Percentiles rank a stretch among this genome's conserved stretches.
phyloP scores from a whole-genome alignment of 2,329 filamentous ascomycete species.

The Aspergillus flavus region DNA sequence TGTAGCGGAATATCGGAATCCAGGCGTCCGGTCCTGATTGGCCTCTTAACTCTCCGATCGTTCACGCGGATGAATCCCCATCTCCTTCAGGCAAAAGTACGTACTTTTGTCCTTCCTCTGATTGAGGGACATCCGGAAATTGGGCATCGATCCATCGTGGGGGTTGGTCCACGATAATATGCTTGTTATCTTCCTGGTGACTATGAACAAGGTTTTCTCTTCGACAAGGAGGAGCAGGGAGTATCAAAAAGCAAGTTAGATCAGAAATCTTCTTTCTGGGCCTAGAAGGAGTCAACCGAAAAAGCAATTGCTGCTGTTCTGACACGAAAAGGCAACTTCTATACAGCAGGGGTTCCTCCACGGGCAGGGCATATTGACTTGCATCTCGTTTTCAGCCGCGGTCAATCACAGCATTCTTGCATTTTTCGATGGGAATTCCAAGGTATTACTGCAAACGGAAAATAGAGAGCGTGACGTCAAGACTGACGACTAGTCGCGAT shows the following conservation, averaged over 20 bases:
- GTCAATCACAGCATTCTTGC: background rate
- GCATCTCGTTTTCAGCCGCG: slow-evolving; percentile 4
- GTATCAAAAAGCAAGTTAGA: background rate
- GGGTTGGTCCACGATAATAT: background rate
- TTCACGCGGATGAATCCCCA: background rate
- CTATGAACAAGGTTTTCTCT: background rate
- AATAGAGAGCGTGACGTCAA: background rate
- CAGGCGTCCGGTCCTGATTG: background rate
- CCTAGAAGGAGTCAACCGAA: background rate
- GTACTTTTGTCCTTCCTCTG: background rate
- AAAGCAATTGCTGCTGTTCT: background rate
- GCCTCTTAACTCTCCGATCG: background rate
- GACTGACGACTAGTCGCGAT: background rate
- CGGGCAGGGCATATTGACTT: background rate
- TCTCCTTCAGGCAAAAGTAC: background rate
- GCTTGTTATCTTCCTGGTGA: background rate
- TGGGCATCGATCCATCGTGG: background rate
- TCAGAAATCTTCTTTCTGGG: background rate
- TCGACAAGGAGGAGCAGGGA: background rate
- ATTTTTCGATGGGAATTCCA: background rate
- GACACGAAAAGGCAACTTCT: background rate
- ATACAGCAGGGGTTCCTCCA: background rate
- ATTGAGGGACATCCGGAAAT: background rate
- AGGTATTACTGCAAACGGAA: slow-evolving; percentile 1
- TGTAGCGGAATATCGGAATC: slow-evolving; percentile 1